A percentile compares a stretch with the other conserved stretches of the same genome.
phyloP scores from a whole-genome alignment of 2,329 filamentous ascomycete species.

The Pezizomycotina sp. region DNA sequence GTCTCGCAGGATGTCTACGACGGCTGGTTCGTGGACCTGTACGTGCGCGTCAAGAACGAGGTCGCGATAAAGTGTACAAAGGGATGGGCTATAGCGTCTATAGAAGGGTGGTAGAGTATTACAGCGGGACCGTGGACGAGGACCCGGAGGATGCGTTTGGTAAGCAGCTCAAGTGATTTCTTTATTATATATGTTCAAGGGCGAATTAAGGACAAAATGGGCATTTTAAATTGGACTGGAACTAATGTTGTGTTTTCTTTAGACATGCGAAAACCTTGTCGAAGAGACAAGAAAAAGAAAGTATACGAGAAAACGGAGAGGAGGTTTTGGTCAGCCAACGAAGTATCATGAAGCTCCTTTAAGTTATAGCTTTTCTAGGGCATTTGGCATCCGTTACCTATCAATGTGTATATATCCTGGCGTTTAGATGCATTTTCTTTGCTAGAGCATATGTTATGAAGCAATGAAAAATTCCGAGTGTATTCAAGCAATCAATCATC shows the following conservation, averaged over 20 bases:
- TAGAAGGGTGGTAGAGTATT: constrained; percentile 77
- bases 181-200: background rate
- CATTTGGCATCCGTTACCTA: too few relatives aligned
- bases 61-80: constrained; percentile 80
- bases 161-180: constrained; percentile 5
- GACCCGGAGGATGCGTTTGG: constrained; percentile 64
- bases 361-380: too few relatives aligned
- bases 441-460: too few relatives aligned
- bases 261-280: constrained; percentile 89
- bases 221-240: background rate
- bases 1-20: constrained; percentile 63
- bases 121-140: constrained; percentile 61
- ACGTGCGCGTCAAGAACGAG: constrained; percentile 74
- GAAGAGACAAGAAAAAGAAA: constrained; percentile 60
- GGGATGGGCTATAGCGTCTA: constrained; percentile 86
- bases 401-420: too few relatives aligned
- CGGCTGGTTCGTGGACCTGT: constrained; percentile 91
- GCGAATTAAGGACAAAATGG: background rate
- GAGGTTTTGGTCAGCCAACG: constrained; percentile 56
- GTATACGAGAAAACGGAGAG: constrained; percentile 68
- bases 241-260: constrained; percentile 2
- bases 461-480: too few relatives aligned
- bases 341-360: too few relatives aligned
- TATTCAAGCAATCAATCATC: too few relatives aligned
- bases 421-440: too few relatives aligned